Percentiles rank a stretch among this genome's conserved stretches.
Evolutionary conservation across 2,329 filamentous ascomycete genomes (phyloP).

Genomic region (Chaetomiaceae sp.): DNA sequence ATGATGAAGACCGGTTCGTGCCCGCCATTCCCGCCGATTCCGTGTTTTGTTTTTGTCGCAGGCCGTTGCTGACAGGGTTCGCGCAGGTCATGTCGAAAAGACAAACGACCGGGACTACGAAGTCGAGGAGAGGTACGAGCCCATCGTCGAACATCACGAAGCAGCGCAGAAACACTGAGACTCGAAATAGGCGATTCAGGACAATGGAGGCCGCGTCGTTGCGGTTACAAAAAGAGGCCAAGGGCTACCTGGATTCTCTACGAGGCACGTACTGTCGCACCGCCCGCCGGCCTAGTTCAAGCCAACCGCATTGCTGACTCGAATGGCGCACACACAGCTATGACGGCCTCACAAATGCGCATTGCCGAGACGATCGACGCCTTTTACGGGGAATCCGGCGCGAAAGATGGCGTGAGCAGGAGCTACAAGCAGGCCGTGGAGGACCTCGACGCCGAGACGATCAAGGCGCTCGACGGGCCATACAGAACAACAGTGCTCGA

Average conservation of each 20-base stretch:
- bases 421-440: conserved; percentile 99
- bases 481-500: conserved; percentile 93
- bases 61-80: conserved; percentile 1
- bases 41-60: neutral
- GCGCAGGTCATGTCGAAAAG: conserved; percentile 85
- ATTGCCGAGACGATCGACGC: conserved; percentile 99
- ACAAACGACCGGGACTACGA: conserved; percentile 99
- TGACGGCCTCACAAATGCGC: conserved; percentile 99
- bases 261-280: conserved; percentile 68
- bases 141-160: neutral
- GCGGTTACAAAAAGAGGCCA: conserved; percentile 93
- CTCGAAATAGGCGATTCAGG: conserved; percentile 69
- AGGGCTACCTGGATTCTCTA: conserved; percentile 93
- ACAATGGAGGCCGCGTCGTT: conserved; percentile 95
- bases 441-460: conserved; percentile 94
- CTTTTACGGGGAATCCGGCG: conserved; percentile 95
- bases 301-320: conserved; percentile 2
- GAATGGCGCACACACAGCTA: conserved; percentile 63
- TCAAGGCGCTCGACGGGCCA: conserved; percentile 94
- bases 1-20: conserved; percentile 95
- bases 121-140: conserved; percentile 76
- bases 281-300: neutral
- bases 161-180: conserved; percentile 9
- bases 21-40: neutral
- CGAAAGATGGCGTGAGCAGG: conserved; percentile 88